Evolutionary conservation across 1,284 basidiomycete genomes (phyloP).

Genomic region (Ceratobasidium sp.): DNA sequence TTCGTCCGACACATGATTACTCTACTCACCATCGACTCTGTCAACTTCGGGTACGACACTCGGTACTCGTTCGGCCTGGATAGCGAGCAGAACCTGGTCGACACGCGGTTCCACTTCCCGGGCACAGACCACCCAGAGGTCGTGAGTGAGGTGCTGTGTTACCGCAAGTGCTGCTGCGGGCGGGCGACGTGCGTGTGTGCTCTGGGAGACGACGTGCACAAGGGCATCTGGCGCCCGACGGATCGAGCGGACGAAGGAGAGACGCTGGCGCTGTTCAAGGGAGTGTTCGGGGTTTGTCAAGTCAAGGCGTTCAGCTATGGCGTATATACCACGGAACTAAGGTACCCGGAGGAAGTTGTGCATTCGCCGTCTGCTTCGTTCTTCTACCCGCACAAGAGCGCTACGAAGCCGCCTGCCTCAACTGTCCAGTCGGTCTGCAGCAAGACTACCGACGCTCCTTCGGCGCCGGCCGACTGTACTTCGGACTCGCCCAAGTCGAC

Average conservation of each 20-base stretch:
- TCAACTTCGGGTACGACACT: not conserved
- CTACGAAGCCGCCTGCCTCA: not conserved
- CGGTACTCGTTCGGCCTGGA: not conserved
- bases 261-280: constrained; percentile 3
- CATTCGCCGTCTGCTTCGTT: not conserved
- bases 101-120: not conserved
- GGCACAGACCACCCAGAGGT: not conserved
- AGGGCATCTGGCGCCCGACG: constrained; percentile 13
- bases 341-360: not conserved
- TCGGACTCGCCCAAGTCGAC: not conserved
- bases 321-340: not conserved
- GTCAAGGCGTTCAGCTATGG: not conserved
- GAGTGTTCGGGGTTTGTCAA: constrained; percentile 20
- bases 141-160: constrained; percentile 13
- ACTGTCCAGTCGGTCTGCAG: not conserved
- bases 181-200: constrained; percentile 17
- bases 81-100: not conserved
- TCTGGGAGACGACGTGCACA: constrained; percentile 7
- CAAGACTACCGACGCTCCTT: not conserved
- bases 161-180: constrained; percentile 16
- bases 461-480: not conserved
- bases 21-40: not conserved
- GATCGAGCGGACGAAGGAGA: constrained; percentile 11
- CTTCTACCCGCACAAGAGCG: not conserved
- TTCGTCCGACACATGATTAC: not conserved